These are phyloP conservation scores for Hypoxylon sp. DNA, from an alignment of 2,329 filamentous ascomycete species.

Conservation along the genomic window DNA sequence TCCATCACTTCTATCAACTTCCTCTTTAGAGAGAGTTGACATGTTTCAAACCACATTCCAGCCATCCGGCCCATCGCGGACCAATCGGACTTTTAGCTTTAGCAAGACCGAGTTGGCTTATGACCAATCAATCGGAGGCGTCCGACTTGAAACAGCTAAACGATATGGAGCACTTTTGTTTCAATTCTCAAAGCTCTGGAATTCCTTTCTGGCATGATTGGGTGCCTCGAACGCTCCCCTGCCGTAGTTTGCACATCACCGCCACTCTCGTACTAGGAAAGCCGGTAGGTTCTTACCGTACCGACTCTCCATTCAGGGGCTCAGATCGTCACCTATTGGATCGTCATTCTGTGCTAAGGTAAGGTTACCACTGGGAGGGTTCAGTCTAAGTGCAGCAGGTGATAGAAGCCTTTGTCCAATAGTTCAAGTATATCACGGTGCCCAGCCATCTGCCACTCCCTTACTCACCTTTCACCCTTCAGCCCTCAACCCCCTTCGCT, in stretches of 20 bases:
- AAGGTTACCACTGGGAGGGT: conserved; percentile 27
- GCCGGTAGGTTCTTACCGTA: conserved; percentile 4
- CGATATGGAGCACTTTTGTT: conserved; percentile 16
- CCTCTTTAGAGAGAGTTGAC: background rate
- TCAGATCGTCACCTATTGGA: conserved; percentile 7
- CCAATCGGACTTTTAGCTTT: background rate
- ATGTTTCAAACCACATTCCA: background rate
- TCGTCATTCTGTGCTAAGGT: conserved; percentile 15
- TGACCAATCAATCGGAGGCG: conserved; percentile 30
- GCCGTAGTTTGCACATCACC: conserved; percentile 26
- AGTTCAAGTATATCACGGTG: conserved; percentile 30
- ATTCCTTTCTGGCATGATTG: conserved; percentile 25
- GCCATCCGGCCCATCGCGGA: background rate
- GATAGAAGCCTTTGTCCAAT: conserved; percentile 30
- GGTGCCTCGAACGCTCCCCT: conserved; percentile 15
- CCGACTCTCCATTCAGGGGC: conserved; percentile 28
- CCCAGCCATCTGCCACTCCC: conserved; percentile 10
- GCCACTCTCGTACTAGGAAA: conserved; percentile 32
- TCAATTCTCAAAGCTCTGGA: conserved; percentile 11
- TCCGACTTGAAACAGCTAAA: conserved; percentile 29
- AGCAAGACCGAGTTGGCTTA: background rate
- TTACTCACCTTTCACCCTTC: conserved; percentile 17
- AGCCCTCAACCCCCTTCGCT: conserved; percentile 16
- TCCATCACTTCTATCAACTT: background rate
- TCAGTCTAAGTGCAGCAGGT: conserved; percentile 22